A percentile compares a stretch with the other conserved stretches of the same genome.
phyloP scores from a whole-genome alignment of 768 basidiomycete species.

The Termitomyces sp. region DNA sequence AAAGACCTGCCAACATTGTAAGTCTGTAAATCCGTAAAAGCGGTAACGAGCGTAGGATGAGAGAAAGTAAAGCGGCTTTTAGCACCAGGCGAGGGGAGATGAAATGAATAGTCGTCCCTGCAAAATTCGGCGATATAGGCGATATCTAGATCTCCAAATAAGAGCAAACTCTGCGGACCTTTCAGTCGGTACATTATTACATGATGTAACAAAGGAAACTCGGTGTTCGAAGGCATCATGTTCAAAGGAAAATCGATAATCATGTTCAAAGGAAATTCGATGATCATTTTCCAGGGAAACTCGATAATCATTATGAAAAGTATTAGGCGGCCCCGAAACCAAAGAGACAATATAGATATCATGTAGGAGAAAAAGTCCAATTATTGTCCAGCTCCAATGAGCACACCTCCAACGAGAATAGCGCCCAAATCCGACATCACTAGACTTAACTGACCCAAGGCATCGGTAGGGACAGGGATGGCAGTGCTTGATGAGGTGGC shows the following conservation, averaged over 20 bases:
- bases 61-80: constrained; percentile 6
- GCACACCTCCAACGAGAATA: constrained; percentile 10
- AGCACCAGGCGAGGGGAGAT: not conserved
- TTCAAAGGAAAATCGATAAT: not conserved
- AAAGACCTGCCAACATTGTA: constrained; percentile 14
- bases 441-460: constrained; percentile 10
- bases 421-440: constrained; percentile 10
- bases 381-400: constrained; percentile 6
- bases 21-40: not conserved
- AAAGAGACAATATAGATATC: not conserved
- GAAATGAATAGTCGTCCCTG: not conserved
- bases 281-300: not conserved
- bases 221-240: too few relatives aligned
- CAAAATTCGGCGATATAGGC: not conserved
- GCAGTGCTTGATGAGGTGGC: constrained; percentile 7
- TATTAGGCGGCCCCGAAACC: not conserved
- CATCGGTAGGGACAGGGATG: constrained; percentile 9
- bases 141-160: constrained; percentile 6
- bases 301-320: not conserved
- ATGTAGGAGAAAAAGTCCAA: not conserved
- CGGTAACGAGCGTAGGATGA: constrained; percentile 13
- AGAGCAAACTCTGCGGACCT: constrained; percentile 5
- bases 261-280: not conserved
- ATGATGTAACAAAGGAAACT: not conserved
- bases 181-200: too few relatives aligned